Evolutionary conservation across 1,139 yeast species (phyloP).

Genomic region (Nadsonia commutata): DNA sequence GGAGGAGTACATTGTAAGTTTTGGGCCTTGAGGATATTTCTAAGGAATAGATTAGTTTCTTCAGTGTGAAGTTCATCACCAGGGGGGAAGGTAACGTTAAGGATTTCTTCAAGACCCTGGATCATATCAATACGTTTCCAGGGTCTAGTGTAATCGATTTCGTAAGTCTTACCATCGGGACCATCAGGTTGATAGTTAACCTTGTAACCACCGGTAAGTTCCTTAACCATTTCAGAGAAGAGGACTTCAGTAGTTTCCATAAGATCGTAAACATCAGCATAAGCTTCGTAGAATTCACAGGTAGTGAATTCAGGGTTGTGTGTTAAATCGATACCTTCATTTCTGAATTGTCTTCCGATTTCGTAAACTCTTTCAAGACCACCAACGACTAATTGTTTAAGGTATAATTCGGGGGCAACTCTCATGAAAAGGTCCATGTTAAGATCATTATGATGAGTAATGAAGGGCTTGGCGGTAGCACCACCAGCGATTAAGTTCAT

Average conservation of each 20-base stretch:
- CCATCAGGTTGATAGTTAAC: slow-evolving; percentile 81
- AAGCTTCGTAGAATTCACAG: slow-evolving; percentile 92
- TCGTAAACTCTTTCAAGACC: slow-evolving; percentile 97
- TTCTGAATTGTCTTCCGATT: slow-evolving; percentile 98
- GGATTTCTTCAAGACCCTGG: slow-evolving; percentile 80
- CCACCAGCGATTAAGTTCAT: slow-evolving; percentile 99
- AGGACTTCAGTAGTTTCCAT: slow-evolving; percentile 94
- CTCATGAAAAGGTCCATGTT: slow-evolving; percentile 96
- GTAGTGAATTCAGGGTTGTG: slow-evolving; percentile 98
- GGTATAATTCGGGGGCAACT: slow-evolving; percentile 94
- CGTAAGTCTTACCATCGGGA: slow-evolving; percentile 64
- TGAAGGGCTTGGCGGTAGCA: slow-evolving; percentile 96
- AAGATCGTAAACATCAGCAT: slow-evolving; percentile 83
- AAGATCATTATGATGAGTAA: slow-evolving; percentile 93
- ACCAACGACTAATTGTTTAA: slow-evolving; percentile 95
- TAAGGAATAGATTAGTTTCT: slow-evolving; percentile 85
- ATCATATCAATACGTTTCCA: slow-evolving; percentile 99
- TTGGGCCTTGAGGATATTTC: slow-evolving; percentile 60
- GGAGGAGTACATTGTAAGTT: slow-evolving; percentile 93
- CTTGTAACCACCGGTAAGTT: slow-evolving; percentile 78
- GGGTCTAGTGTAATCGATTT: slow-evolving; percentile 84
- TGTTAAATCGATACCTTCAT: slow-evolving; percentile 95
- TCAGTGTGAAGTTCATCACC: slow-evolving; percentile 90
- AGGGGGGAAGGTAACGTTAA: slow-evolving; percentile 82
- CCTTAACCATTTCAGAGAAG: slow-evolving; percentile 95